These are phyloP conservation scores for Penicillium sp. DNA, from an alignment of 2,329 filamentous ascomycete genomes.

Conservation along the genomic window DNA sequence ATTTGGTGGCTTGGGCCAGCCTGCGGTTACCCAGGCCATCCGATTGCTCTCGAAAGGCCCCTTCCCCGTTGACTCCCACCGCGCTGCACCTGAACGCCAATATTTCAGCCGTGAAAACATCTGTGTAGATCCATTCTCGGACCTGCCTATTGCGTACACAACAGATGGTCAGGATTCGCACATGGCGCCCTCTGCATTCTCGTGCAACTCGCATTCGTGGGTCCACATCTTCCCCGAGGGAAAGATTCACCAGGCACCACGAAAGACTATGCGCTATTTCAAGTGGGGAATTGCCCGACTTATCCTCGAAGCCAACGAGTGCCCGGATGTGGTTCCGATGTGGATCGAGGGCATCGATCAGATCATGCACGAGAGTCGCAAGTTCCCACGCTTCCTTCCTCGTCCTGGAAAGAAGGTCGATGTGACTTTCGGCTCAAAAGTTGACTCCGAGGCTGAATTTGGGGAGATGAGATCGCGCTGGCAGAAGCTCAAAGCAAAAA, in stretches of 20 bases:
- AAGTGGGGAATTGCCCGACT: constrained; percentile 94
- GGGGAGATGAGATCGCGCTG: constrained; percentile 71
- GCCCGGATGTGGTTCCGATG: constrained; percentile 85
- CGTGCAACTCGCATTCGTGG: constrained; percentile 70
- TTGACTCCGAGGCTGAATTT: constrained; percentile 70
- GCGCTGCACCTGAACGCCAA: constrained; percentile 32
- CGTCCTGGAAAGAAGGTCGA: constrained; percentile 63
- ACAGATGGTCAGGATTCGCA: constrained; percentile 48
- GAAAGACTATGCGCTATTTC: constrained; percentile 85
- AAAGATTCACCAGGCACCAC: constrained; percentile 80
- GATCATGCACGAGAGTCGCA: constrained; percentile 79
- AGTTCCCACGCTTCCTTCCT: constrained; percentile 75
- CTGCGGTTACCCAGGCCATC: constrained; percentile 80
- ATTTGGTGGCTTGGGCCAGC: constrained; percentile 81
- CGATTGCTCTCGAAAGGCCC: constrained; percentile 70
- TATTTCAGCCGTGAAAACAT: constrained; percentile 40
- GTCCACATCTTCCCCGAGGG: constrained; percentile 95
- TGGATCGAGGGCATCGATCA: constrained; percentile 88
- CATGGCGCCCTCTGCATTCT: constrained; percentile 66
- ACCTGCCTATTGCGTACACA: constrained; percentile 40
- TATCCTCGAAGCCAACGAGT: constrained; percentile 82
- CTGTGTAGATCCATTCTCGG: constrained; percentile 47
- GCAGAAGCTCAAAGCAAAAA: constrained; percentile 58
- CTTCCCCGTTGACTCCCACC: constrained; percentile 49
- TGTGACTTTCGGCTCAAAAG: constrained; percentile 58